Evolutionary conservation across 768 basidiomycete genomes (phyloP), one percentile per base, ranked within the genome.

Genomic region (Sporobolomyces pararoseus): DNA sequence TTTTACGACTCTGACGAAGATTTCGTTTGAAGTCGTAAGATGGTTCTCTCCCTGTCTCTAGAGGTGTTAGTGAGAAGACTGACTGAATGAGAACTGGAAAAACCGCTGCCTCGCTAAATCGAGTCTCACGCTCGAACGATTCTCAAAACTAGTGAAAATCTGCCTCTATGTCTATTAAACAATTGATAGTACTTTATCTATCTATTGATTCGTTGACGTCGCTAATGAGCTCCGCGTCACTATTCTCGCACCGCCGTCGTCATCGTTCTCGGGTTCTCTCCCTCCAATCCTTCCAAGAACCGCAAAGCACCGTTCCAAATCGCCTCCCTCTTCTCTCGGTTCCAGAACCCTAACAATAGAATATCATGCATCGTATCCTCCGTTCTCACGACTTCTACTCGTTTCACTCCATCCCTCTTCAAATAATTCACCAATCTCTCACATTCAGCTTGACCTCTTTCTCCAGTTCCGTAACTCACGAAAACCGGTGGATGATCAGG

Each of bases 1-100:
- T 81, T 80, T 72, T 47, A 47, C 53, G 54, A 50, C 23, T 58
- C 54, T 16, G 50, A 59, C 67, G 67, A 58, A 14, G 54, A 70
- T 23, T 70, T 70, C 35, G 64, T 70, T 63, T 70, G 59, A 62
- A 57, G 51, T 29, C 4, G 25, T 10, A 14, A 35, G 9, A 21
- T n/a, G 58, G 58, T 64, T 53, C 68, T 53, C 51, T 65, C 57
- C 68, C 63, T 65, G 31, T 12, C 27, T 59, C 65, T 63, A 42
- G 59, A 61, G 63, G 63, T 49, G 57, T 29, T 49, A 58, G 68
- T 47, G 63, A 63, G 68, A 60, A 63, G n/a, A n/a, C n/a, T n/a
- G n/a, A n/a, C n/a, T n/a, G n/a, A n/a, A n/a, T n/a, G n/a, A n/a
- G n/a, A n/a, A n/a, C n/a, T n/a, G n/a, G n/a, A n/a, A n/a, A n/a